These are phyloP conservation scores for Cocos nucifera DNA, from an alignment of 176 grass and related monocot genomes.

Conservation along the genomic window DNA sequence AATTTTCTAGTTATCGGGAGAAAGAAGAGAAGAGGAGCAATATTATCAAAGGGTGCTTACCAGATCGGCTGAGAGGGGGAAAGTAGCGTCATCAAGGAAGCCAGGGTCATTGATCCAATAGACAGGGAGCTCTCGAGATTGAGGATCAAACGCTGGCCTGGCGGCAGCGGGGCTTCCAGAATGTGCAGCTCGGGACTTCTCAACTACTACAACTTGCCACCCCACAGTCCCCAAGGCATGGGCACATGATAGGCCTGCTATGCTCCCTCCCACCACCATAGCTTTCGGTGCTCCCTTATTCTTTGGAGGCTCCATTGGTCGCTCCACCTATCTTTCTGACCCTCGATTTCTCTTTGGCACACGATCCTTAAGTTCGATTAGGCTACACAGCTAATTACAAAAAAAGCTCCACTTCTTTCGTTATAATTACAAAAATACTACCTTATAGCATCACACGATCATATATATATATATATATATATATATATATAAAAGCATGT, in stretches of 20 bases:
- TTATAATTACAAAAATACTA: too few relatives aligned
- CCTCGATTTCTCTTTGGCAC: too few relatives aligned
- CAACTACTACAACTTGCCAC: conserved; percentile 52
- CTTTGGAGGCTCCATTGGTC: neutral
- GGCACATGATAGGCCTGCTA: conserved; percentile 67
- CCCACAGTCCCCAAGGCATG: conserved; percentile 49
- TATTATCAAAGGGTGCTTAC: conserved; percentile 17
- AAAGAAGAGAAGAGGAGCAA: neutral
- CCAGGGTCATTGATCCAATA: conserved; percentile 20
- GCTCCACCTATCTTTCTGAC: neutral
- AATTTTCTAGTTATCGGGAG: too few relatives aligned
- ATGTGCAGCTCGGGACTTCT: conserved; percentile 43
- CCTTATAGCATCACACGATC: too few relatives aligned
- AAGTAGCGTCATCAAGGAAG: too few relatives aligned
- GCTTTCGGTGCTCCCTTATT: conserved; percentile 6
- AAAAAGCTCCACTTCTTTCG: too few relatives aligned
- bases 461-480: too few relatives aligned
- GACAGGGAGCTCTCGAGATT: conserved; percentile 46
- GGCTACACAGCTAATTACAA: too few relatives aligned
- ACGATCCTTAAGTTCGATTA: too few relatives aligned
- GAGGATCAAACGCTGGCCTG: conserved; percentile 54
- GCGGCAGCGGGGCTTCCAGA: conserved; percentile 42
- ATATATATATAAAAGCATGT: too few relatives aligned
- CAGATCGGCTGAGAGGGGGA: conserved; percentile 3
- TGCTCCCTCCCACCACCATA: conserved; percentile 66